A percentile compares a stretch with the other conserved stretches of the same genome.
phyloP scores from a whole-genome alignment of 768 basidiomycete genomes.

The Macrocybe gigantea region DNA sequence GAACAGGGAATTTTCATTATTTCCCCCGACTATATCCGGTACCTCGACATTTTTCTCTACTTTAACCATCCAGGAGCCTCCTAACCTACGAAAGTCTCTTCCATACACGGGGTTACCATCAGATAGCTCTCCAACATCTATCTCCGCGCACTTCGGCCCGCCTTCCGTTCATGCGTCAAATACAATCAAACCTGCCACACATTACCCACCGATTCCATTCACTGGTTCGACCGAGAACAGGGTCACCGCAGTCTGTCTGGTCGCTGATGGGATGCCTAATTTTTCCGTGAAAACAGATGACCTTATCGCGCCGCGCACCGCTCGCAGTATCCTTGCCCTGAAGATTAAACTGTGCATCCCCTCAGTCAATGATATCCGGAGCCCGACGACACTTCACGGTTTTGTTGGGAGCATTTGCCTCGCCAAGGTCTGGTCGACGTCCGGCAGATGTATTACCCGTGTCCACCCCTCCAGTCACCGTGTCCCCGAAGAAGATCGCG shows the following conservation, averaged over 20 bases:
- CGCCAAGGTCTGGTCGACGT: slow-evolving; percentile 43
- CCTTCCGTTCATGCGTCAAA: not conserved
- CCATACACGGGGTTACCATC: too few relatives aligned
- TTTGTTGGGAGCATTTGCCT: slow-evolving; percentile 55
- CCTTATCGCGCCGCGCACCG: slow-evolving; percentile 33
- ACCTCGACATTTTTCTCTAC: slow-evolving; percentile 42
- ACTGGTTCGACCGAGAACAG: slow-evolving; percentile 15
- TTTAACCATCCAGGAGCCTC: slow-evolving; percentile 25
- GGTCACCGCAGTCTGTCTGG: slow-evolving; percentile 42
- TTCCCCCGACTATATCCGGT: too few relatives aligned
- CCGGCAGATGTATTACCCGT: slow-evolving; percentile 60
- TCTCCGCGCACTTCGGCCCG: not conserved
- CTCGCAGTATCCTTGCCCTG: slow-evolving; percentile 33
- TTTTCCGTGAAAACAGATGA: slow-evolving; percentile 55
- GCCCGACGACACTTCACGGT: slow-evolving; percentile 55
- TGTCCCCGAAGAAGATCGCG: slow-evolving; percentile 46
- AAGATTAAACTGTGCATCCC: slow-evolving; percentile 56
- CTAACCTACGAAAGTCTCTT: too few relatives aligned
- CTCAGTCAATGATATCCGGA: slow-evolving; percentile 44
- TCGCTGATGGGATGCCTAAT: slow-evolving; percentile 66
- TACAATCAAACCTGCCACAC: slow-evolving; percentile 8
- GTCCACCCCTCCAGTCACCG: slow-evolving; percentile 46
- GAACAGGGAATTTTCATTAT: too few relatives aligned
- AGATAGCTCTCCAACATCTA: slow-evolving; percentile 7
- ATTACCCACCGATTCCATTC: slow-evolving; percentile 8